Conservation (phyloP, 805 yeast species). For the Cyberlindnera amylophila region DNA sequence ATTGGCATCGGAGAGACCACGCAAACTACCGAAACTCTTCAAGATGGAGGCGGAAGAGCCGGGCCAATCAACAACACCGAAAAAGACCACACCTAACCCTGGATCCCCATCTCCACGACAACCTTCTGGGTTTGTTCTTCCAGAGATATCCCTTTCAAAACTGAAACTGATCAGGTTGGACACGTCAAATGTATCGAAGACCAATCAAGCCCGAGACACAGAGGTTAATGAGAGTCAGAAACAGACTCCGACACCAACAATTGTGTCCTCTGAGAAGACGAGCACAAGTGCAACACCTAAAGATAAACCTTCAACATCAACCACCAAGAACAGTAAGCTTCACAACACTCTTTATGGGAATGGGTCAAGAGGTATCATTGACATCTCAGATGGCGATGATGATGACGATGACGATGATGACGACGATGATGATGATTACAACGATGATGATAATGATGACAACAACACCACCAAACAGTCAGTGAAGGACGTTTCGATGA, state of each 20-base stretch:
- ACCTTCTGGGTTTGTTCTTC: background rate
- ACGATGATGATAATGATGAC: no score
- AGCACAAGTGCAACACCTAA: no score
- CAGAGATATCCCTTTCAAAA: background rate
- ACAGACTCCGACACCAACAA: no score
- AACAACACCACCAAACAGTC: no score
- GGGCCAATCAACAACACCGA: background rate
- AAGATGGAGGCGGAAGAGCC: background rate
- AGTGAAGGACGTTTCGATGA: no score
- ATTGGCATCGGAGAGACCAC: background rate
- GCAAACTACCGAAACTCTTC: constrained; percentile 16
- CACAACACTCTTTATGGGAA: no score
- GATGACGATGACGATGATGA: constrained; percentile 15
- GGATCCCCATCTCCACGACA: constrained; percentile 21
- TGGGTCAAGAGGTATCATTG: constrained; percentile 17
- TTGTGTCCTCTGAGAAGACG: no score
- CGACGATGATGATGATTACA: constrained; percentile 3
- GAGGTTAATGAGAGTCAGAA: no score
- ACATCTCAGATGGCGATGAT: constrained; percentile 41
- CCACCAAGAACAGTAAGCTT: no score
- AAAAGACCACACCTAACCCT: background rate
- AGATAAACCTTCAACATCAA: no score
- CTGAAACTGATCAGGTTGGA: constrained; percentile 3
- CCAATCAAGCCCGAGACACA: no score
- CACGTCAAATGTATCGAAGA: no score